phyloP scores from a whole-genome alignment of 164 flowering plant genomes.

The Kingdonia uniflora region DNA sequence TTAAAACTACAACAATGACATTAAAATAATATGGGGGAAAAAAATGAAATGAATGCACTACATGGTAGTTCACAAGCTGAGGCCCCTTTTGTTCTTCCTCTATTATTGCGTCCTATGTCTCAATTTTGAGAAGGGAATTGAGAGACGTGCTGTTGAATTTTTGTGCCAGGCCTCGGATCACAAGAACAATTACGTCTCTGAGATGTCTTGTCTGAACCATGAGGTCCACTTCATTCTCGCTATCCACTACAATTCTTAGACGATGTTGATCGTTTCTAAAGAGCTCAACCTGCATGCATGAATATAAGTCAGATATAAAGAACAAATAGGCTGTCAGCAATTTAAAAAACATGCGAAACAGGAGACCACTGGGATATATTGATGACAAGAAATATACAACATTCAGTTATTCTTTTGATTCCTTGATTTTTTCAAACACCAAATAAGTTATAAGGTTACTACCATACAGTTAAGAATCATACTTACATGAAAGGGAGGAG shows the following conservation, averaged over 20 bases:
- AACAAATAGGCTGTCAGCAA: not conserved
- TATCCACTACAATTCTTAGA: slow-evolving; percentile 79
- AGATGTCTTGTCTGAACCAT: slow-evolving; percentile 85
- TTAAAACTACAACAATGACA: too few relatives aligned
- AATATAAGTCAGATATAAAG: too few relatives aligned
- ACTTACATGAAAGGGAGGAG: slow-evolving; percentile 97
- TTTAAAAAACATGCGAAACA: too few relatives aligned
- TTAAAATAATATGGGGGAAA: too few relatives aligned
- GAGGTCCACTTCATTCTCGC: slow-evolving; percentile 85
- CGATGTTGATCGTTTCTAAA: slow-evolving; percentile 89
- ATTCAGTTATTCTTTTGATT: not conserved
- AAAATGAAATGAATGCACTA: too few relatives aligned
- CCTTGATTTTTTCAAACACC: too few relatives aligned
- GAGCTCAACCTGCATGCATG: slow-evolving; percentile 57
- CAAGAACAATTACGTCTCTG: slow-evolving; percentile 82
- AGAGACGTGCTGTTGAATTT: slow-evolving; percentile 94
- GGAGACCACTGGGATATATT: too few relatives aligned
- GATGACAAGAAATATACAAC: not conserved
- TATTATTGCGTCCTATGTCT: too few relatives aligned
- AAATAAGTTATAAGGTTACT: too few relatives aligned
- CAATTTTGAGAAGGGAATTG: slow-evolving; percentile 77
- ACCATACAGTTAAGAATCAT: not conserved
- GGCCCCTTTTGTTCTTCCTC: too few relatives aligned
- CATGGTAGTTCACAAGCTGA: too few relatives aligned
- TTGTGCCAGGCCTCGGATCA: slow-evolving; percentile 87